Evolutionary conservation across 805 yeast species (phyloP).

Genomic region (Candida hispaniensis): DNA sequence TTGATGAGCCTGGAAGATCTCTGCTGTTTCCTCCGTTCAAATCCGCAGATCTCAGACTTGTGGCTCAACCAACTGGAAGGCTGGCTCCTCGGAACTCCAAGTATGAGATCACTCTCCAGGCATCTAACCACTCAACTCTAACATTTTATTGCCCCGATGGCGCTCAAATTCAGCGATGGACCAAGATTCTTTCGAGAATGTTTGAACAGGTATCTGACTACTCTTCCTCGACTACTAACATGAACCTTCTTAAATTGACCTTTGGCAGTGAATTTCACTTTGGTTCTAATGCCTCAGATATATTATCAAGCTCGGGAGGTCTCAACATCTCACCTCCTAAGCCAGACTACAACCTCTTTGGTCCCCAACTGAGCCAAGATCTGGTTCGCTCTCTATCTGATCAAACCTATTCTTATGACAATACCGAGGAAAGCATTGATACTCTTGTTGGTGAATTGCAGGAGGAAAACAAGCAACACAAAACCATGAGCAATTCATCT

Average conservation of each 20-base stretch:
- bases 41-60: slow-evolving; percentile 10
- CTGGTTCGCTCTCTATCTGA: too few relatives aligned
- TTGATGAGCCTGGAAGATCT: slow-evolving; percentile 16
- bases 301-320: slow-evolving; percentile 9
- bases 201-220: slow-evolving; percentile 15
- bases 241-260: slow-evolving; percentile 4
- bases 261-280: slow-evolving; percentile 14
- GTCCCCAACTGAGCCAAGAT: too few relatives aligned
- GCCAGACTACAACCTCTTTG: too few relatives aligned
- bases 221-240: slow-evolving; percentile 7
- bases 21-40: slow-evolving; percentile 14
- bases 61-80: slow-evolving; percentile 4
- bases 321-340: too few relatives aligned
- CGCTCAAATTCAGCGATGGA: slow-evolving; percentile 14
- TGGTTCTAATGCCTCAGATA: slow-evolving; percentile 4
- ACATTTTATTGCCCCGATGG: slow-evolving; percentile 12
- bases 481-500: too few relatives aligned
- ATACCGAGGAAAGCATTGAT: too few relatives aligned
- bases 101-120: slow-evolving; percentile 13
- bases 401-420: too few relatives aligned
- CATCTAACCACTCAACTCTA: slow-evolving; percentile 6
- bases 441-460: too few relatives aligned
- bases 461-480: too few relatives aligned
- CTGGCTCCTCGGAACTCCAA: slow-evolving; percentile 6
- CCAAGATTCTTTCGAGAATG: slow-evolving; percentile 1